Conservation (phyloP, 345 rosid genomes). For the Excoecaria agallocha region DNA sequence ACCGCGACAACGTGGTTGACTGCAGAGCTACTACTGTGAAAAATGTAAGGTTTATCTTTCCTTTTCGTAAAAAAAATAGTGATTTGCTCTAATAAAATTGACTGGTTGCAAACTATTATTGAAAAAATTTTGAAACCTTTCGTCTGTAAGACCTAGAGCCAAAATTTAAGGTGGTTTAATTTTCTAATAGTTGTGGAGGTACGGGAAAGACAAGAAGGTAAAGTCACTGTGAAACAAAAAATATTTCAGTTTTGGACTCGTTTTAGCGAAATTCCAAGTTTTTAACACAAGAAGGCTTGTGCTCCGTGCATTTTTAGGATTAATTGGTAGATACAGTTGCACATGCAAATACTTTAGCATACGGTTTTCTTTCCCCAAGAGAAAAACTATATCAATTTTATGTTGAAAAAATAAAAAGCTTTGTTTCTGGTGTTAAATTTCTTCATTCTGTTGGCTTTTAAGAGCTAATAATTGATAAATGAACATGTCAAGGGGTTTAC, state of each 20-base stretch:
- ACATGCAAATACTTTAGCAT: background rate
- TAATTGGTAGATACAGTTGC: no score
- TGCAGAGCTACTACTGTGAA: slow-evolving; percentile 60
- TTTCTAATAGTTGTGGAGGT: background rate
- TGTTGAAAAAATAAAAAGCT: no score
- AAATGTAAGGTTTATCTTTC: slow-evolving; percentile 49
- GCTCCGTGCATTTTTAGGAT: no score
- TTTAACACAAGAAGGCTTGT: background rate
- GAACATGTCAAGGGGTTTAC: background rate
- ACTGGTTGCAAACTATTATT: background rate
- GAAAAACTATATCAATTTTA: background rate
- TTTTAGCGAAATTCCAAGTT: background rate
- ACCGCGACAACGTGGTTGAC: slow-evolving; percentile 63
- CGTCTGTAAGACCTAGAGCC: no score
- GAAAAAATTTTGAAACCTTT: background rate
- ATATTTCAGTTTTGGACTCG: background rate
- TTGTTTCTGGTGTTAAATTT: background rate
- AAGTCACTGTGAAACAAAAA: no score
- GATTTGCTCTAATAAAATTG: background rate
- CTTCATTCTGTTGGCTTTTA: background rate
- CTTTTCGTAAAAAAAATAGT: background rate
- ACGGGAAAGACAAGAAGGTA: background rate
- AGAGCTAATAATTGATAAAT: no score
- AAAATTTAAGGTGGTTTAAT: no score
- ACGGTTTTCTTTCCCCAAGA: background rate